Evolutionary conservation across 2,329 filamentous ascomycete species (phyloP), one percentile per base, ranked within the genome.

Genomic region (Tolypocladium album): DNA sequence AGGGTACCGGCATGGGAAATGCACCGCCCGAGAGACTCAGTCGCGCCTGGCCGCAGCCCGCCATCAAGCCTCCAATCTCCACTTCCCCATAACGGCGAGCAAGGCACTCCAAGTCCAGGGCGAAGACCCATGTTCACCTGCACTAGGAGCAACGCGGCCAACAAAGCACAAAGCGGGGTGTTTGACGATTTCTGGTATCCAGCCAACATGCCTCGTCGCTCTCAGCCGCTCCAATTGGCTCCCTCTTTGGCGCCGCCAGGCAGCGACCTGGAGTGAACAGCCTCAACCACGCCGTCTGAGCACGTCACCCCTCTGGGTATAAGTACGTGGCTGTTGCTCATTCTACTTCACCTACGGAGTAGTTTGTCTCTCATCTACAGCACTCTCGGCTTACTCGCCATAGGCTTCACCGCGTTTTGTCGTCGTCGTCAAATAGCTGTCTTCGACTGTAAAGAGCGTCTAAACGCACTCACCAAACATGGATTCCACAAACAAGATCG

Each of bases 401-500:
- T 24, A 36, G 4, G 11, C 2, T 1, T 20, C 8, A 13, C 31
- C 24, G 15, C 15, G 4, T 47, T 27, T 47, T 22, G 45, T 45
- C 9, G 2, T 22, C 4, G 40, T 15, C 3, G 40, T 2, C n/a
- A 2, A 43, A 43, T 20, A 40, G 39, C 5, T 8, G 20, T 43
- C 40, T 43, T 43, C 40, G 11, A 4, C 6, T 3, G 22, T n/a
- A 9, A 4, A 47, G 43, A 8, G 9, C 43, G 11, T 47, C 43
- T 22, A 22, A 27, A 27, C 22, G 4, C 45, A 15, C 27, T 4
- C 1, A 27, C 45, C 45, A 27, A 24, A 15, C 12, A 53, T 79
- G 74, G 77, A 79, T 27, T 61, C 67, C 42, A 58, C 69, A 59
- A 69, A 78, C 63, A 74, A 74, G 61, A 70, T 81, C 61, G 76